Base-by-base conservation (phyloP, 1,284 basidiomycete species). In the Irpex sp. region DNA sequence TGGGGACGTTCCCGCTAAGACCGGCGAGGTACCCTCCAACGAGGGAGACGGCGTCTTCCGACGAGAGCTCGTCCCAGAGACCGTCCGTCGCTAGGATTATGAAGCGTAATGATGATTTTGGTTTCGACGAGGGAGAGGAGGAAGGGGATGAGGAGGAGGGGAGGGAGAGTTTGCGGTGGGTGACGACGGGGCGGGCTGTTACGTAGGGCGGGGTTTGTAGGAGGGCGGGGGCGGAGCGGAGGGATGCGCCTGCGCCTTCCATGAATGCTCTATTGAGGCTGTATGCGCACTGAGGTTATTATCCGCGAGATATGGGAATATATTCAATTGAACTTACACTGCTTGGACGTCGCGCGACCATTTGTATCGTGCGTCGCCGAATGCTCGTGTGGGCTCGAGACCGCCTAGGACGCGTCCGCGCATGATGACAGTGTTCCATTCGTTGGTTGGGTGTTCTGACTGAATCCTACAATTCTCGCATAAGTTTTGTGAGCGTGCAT, bases 361-460 rank as follows among this genome's bases (percentile, higher is more conserved):
- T 74, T 99, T 98, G 81, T 98, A 99, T 37, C 94, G 84, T 2
- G 95, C 91, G 77, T 98, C 97, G 63, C 96, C 96, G 79, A 96
- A 97, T 1, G 97, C 96, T 65, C 97, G 85, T 31, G 92, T 92
- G 21, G 97, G 97, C 74, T 99, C 96, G 11, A 99, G 83, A 1
- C 96, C 93, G 38, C 97, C 97, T 59, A 98, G 84, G 37, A 98
- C 85, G 57, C 96, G 88, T 4, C 96, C 97, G 48, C 91, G 84
- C 67, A 85, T 83, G 70, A 99, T 91, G 47, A 98, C 96, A 54
- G 86, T 84, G 62, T 88, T 83, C 37, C 85, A 84, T 76, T 99
- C 96, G 34, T 88, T 86, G 49, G 81, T 73, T 1, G 96, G 96
- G 73, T 99, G 97, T 75, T 99, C 96, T 4, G 86, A 86, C 69